Conservation (phyloP, 2,329 filamentous ascomycete species). For the Graphilbum ipis-grandicollis region DNA sequence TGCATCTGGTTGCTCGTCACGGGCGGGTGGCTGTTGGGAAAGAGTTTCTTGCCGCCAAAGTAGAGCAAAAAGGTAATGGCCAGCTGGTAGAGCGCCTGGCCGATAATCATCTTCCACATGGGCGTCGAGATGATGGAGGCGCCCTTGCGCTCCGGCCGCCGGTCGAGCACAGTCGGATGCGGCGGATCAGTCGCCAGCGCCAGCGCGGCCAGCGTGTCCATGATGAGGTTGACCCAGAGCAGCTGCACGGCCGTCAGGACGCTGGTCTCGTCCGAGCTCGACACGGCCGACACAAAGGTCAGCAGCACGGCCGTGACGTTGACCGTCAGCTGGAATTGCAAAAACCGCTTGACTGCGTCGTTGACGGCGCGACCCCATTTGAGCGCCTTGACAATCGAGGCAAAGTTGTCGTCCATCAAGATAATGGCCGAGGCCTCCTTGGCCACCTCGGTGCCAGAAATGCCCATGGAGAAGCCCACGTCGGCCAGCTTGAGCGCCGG, state of each 20-base stretch:
- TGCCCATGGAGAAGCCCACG: conserved; percentile 75
- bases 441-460: conserved; percentile 66
- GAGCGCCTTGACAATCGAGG: conserved; percentile 69
- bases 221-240: conserved; percentile 93
- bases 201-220: conserved; percentile 86
- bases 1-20: conserved; percentile 33
- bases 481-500: conserved; percentile 67
- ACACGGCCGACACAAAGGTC: conserved; percentile 75
- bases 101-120: conserved; percentile 99
- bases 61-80: conserved; percentile 64
- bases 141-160: conserved; percentile 47
- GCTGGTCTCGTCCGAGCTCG: conserved; percentile 48
- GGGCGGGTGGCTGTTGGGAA: conserved; percentile 22
- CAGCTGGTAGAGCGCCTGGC: conserved; percentile 80
- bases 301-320: conserved; percentile 82
- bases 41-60: conserved; percentile 24
- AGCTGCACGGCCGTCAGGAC: conserved; percentile 82
- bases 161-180: conserved; percentile 59
- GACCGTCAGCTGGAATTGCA: conserved; percentile 67
- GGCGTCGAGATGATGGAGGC: conserved; percentile 58
- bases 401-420: conserved; percentile 76
- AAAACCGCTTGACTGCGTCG: conserved; percentile 60
- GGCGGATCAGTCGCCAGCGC: conserved; percentile 85
- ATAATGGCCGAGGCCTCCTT: conserved; percentile 78
- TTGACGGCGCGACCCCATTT: conserved; percentile 68